phyloP scores from a whole-genome alignment of 202 grass and related monocot genomes.

The Setaria italica region DNA sequence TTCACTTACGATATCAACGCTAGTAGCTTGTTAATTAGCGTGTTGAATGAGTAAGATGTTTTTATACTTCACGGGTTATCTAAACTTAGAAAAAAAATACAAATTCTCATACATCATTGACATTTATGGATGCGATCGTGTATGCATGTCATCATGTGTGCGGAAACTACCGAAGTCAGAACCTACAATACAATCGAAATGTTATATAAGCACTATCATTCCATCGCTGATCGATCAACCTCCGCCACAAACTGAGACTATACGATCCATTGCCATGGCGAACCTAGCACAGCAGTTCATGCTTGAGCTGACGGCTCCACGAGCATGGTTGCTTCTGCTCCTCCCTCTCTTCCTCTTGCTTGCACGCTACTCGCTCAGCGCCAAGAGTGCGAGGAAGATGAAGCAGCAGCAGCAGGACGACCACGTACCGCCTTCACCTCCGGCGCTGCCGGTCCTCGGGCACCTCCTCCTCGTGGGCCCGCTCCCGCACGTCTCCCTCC shows the following conservation, averaged over 20 bases:
- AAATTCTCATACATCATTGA: not conserved
- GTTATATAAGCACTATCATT: not conserved
- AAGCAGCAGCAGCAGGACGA: not conserved
- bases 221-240: not conserved
- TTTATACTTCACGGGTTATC: not conserved
- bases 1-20: not conserved
- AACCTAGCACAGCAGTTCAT: not conserved
- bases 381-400: not conserved
- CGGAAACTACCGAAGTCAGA: not conserved
- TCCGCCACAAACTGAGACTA: too few relatives aligned
- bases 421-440: slow-evolving; percentile 8
- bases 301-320: not conserved
- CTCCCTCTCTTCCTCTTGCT: not conserved
- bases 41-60: not conserved
- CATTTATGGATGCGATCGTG: not conserved
- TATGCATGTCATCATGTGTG: not conserved
- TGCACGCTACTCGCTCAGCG: not conserved
- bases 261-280: not conserved
- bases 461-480: slow-evolving; percentile 34
- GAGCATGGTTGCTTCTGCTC: slow-evolving; percentile 4
- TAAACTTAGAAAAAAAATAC: not conserved
- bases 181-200: not conserved
- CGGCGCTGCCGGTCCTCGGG: slow-evolving; percentile 14
- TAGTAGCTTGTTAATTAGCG: not conserved
- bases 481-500: slow-evolving; percentile 30